phyloP scores from a whole-genome alignment of 2,329 filamentous ascomycete species.

The Anthostomella pinea region DNA sequence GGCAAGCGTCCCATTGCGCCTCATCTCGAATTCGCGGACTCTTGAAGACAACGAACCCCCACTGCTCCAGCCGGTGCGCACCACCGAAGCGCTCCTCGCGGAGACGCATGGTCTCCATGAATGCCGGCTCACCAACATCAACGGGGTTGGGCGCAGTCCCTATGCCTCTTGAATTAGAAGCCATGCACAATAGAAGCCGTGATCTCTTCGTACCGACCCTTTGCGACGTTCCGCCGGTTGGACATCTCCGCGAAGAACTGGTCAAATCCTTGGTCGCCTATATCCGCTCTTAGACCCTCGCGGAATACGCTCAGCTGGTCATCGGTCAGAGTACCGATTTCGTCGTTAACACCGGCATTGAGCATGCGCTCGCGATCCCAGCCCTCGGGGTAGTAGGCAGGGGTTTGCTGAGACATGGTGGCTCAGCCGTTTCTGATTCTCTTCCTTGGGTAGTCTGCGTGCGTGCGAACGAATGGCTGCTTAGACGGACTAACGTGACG shows the following conservation, averaged over 20 bases:
- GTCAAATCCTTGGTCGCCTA: slow-evolving; percentile 13
- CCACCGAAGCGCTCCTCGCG: slow-evolving; percentile 7
- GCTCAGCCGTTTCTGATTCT: no score
- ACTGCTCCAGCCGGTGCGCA: slow-evolving; percentile 10
- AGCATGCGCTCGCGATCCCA: slow-evolving; percentile 18
- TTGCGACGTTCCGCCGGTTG: slow-evolving; percentile 6
- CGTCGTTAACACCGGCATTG: slow-evolving; percentile 8
- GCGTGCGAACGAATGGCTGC: no score
- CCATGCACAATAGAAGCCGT: no score
- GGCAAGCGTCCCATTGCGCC: slow-evolving; percentile 11
- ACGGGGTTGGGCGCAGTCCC: no score
- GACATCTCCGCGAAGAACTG: slow-evolving; percentile 14
- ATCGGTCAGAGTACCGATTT: slow-evolving; percentile 2
- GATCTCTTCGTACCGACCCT: slow-evolving; percentile 6
- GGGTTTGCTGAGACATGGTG: slow-evolving; percentile 7
- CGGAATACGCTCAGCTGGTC: slow-evolving; percentile 10
- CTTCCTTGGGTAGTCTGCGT: no score
- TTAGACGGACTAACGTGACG: no score
- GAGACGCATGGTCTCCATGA: slow-evolving; percentile 13
- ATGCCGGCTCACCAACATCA: slow-evolving; percentile 11
- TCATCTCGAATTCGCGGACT: slow-evolving; percentile 12
- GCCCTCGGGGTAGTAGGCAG: slow-evolving; percentile 14
- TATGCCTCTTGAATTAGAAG: no score
- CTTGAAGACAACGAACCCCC: slow-evolving; percentile 18
- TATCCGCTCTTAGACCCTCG: slow-evolving; percentile 12